These are phyloP conservation scores for Pichia sp. DNA, from an alignment of 1,139 yeast species.

Conservation along the genomic window DNA sequence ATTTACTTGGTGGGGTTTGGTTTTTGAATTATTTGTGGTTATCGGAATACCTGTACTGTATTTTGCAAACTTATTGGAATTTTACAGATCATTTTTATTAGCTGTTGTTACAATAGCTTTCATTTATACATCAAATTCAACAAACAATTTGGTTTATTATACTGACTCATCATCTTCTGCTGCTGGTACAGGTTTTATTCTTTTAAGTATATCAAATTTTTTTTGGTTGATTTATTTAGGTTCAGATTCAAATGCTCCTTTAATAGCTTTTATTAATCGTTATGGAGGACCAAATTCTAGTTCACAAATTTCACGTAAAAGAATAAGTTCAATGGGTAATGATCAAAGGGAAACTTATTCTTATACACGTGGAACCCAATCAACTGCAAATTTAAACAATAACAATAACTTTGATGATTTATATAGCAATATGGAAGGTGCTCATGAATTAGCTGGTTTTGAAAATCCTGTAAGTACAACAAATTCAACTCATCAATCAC, in stretches of 20 bases:
- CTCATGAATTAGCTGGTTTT: conserved; percentile 22
- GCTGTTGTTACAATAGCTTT: conserved; percentile 61
- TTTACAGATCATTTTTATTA: conserved; percentile 60
- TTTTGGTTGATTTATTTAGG: conserved; percentile 84
- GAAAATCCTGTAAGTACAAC: conserved; percentile 20
- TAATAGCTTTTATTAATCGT: conserved; percentile 80
- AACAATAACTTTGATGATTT: neutral
- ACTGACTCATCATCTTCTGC: conserved; percentile 65
- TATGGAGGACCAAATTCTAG: conserved; percentile 32
- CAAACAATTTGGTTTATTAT: conserved; percentile 71
- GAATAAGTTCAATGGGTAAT: conserved; percentile 10
- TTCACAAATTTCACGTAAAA: conserved; percentile 3
- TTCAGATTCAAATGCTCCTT: conserved; percentile 70
- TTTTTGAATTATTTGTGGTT: conserved; percentile 64
- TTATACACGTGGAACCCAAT: conserved; percentile 4
- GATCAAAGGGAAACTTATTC: neutral
- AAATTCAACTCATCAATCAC: neutral
- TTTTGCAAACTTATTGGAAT: conserved; percentile 61
- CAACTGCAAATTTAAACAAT: conserved; percentile 2
- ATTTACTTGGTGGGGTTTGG: conserved; percentile 98
- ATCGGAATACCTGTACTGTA: conserved; percentile 52
- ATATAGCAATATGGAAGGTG: conserved; percentile 5
- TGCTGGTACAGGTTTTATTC: conserved; percentile 88
- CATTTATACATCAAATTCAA: conserved; percentile 75
- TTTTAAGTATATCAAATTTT: conserved; percentile 71